Evolutionary conservation across 2,329 filamentous ascomycete genomes (phyloP).

Genomic region (Cladophialophora bantiana): DNA sequence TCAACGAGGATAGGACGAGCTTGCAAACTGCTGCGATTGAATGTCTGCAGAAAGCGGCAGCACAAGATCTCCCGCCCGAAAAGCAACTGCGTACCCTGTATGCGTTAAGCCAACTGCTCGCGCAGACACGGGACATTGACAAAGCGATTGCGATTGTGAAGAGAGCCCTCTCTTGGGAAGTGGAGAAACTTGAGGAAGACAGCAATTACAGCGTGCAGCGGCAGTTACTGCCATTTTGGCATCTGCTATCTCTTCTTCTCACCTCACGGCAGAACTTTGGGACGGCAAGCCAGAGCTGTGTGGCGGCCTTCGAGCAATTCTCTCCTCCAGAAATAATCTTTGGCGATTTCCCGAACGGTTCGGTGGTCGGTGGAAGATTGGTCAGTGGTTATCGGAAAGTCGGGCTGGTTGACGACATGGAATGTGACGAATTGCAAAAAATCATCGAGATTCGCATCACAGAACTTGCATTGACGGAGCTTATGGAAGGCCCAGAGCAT

Average conservation of each 20-base stretch:
- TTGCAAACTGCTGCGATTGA: slow-evolving; percentile 80
- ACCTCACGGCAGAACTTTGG: slow-evolving; percentile 86
- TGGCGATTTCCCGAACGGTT: slow-evolving; percentile 55
- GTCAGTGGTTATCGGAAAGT: slow-evolving; percentile 27
- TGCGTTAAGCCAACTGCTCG: slow-evolving; percentile 81
- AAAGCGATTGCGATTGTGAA: slow-evolving; percentile 84
- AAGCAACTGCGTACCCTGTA: slow-evolving; percentile 80
- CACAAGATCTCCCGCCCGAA: slow-evolving; percentile 68
- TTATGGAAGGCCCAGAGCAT: slow-evolving; percentile 80
- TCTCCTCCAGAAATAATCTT: slow-evolving; percentile 74
- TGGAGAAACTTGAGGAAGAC: slow-evolving; percentile 45
- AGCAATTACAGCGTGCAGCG: slow-evolving; percentile 40
- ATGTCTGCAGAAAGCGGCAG: slow-evolving; percentile 75
- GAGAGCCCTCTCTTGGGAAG: slow-evolving; percentile 69
- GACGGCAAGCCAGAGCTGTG: slow-evolving; percentile 81
- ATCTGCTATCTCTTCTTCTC: slow-evolving; percentile 83
- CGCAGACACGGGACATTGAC: slow-evolving; percentile 81
- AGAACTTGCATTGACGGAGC: slow-evolving; percentile 81
- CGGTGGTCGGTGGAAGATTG: slow-evolving; percentile 33
- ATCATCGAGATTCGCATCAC: slow-evolving; percentile 97
- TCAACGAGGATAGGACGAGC: slow-evolving; percentile 72
- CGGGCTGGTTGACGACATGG: slow-evolving; percentile 77
- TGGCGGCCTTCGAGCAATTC: slow-evolving; percentile 91
- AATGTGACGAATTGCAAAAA: slow-evolving; percentile 80
- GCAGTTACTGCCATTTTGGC: slow-evolving; percentile 82